Base-by-base conservation (phyloP, 1,139 yeast genomes). In the Schwanniomyces etchellsii region DNA sequence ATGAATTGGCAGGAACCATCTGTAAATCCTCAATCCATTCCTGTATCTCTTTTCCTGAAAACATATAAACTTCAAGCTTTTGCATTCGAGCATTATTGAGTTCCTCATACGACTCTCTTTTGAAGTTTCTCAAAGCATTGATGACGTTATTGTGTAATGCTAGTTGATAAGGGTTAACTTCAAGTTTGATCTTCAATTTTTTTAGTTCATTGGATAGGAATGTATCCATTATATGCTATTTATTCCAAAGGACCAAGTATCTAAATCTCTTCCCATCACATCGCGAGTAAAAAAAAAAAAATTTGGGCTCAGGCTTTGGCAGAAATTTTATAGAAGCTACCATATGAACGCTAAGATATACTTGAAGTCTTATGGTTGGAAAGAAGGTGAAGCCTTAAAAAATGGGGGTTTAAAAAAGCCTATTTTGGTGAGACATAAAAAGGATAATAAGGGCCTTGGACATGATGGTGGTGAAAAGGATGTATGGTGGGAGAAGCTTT, bases 401-500 rank as follows among this genome's bases (percentile, higher is more conserved):
- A 55, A 68, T 28, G 96, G 95, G 3, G 95, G 96, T 0, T 58
- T 91, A 33, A 77, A 71, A 45, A 85, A 79, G 47, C 97, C 98
- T 0, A 77, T 91, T 29, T 59, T 91, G 38, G 96, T 91, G 28
- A 81, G 81, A 43, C 96, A 91, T 49, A 88, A 91, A 58, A 79
- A 78, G 44, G 96, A 91, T 50, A 81, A 79, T 35, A 86, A 86
- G 49, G 98, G 98, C 3, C 65, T 91, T 27, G 95, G 95, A 0
- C 81, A 81, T 47, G 81, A 74, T 38, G 58, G 71, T 9, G 69
- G 69, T 31, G 82, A 78, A 35, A 79, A 81, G 14, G 96, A 88
- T 47, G 81, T 85, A 31, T 91, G 98, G 98, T 91, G 98, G 98
- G 97, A 91, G 44, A 70, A 82, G 43, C 64, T 89, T 28, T 91